Base-by-base conservation (phyloP, 257 asterid genomes). In the Solanum gracilifrons region DNA sequence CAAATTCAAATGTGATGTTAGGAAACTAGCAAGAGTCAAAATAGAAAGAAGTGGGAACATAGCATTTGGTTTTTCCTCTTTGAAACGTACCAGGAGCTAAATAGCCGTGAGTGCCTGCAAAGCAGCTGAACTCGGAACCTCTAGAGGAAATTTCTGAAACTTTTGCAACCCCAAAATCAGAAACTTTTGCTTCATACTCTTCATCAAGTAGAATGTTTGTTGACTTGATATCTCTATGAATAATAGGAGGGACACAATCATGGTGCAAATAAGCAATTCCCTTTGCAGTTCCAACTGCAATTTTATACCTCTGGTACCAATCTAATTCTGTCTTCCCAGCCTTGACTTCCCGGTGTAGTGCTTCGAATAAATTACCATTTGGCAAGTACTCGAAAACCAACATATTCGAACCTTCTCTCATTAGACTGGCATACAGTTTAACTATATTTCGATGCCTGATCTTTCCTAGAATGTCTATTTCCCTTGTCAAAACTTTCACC, bases 131-230 rank as follows among this genome's bases (percentile, higher is more conserved):
- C 80, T 74, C 39, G 25, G 39, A 74, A 20, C 12, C 62, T n/a
- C 29, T 31, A 41, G 43, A 86, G 23, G 77, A 27, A n/a, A 60
- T 35, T 29, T 71, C 83, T 29, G 80, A 51, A 86, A 86, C 43
- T 58, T 86, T 86, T 21, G 87, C 87, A 86, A 86, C 83, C 37
- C 87, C 87, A 15, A 86, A 86, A 7, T 86, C 83, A 16, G 87
- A 74, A 46, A 86, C 72, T 25, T 60, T 86, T 0, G 83, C 83
- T 27, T 86, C 66, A 35, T 41, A 86, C 20, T 46, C 83, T 31
- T 87, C 82, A 71, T 87, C 89, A 55, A 79, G 74, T 13, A 87
- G n/a, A 77, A 87, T 87, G 27, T 87, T 87, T 8, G 86, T 87
- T 15, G 86, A 87, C 86, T 87, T 87, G 25, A 87, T 76, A 71